Evolutionary conservation across 164 flowering plant species (phyloP).

Genomic region (Umbilicus rupestris): DNA sequence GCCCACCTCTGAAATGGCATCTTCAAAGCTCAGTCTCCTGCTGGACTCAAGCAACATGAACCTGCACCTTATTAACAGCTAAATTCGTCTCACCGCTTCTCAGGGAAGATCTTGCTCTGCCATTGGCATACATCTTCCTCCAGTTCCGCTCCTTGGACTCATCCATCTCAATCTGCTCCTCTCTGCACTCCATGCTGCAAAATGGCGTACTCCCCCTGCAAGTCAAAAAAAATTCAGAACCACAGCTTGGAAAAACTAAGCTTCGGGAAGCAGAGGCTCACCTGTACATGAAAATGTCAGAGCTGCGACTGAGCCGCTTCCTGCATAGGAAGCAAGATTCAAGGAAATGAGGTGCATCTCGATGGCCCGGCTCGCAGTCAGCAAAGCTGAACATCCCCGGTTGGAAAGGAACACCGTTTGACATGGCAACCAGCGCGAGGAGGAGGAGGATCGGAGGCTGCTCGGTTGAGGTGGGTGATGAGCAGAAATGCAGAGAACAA

Average conservation of each 20-base stretch:
- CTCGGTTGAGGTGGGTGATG: not conserved
- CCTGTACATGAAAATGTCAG: constrained; percentile 3
- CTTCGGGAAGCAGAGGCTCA: not conserved
- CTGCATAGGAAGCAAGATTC: not conserved
- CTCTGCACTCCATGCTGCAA: constrained; percentile 5
- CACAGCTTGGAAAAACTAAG: not conserved
- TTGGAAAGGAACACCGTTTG: not conserved
- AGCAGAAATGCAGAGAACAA: not conserved
- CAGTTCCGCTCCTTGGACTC: constrained; percentile 1
- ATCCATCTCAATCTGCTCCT: constrained; percentile 4
- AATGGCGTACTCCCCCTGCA: constrained; percentile 3
- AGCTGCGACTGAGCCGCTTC: not conserved
- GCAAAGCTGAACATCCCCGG: not conserved
- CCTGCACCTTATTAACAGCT: constrained; percentile 1
- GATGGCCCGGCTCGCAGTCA: not conserved
- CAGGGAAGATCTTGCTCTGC: not conserved
- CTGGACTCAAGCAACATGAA: not conserved
- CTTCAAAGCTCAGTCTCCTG: not conserved
- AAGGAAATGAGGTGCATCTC: not conserved
- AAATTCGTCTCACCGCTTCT: not conserved
- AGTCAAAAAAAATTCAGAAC: not conserved
- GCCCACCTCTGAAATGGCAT: not conserved
- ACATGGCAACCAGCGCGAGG: constrained; percentile 1
- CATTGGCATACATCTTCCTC: not conserved
- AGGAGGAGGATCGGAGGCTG: constrained; percentile 3